Evolutionary conservation across 345 rosid genomes (phyloP).

Genomic region (Corymbia maculata): DNA sequence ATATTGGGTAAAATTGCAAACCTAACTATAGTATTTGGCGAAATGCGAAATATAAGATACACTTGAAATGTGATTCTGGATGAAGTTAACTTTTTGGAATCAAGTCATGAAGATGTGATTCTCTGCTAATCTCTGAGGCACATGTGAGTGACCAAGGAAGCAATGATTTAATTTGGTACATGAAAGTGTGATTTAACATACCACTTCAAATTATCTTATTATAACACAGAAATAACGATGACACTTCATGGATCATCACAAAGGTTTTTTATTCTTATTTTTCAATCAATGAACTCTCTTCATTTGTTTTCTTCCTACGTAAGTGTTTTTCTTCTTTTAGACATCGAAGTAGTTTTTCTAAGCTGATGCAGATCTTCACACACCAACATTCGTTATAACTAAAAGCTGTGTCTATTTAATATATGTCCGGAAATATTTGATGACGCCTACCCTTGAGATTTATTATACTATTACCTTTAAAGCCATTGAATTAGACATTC

Average conservation of each 20-base stretch:
- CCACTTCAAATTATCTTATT: background rate
- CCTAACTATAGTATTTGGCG: background rate
- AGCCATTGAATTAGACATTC: no score
- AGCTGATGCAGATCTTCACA: background rate
- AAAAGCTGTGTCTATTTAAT: background rate
- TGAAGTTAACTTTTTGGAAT: background rate
- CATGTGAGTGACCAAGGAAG: background rate
- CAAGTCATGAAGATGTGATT: background rate
- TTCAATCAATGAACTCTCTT: background rate
- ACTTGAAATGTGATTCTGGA: background rate
- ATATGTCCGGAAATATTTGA: background rate
- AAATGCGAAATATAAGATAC: background rate
- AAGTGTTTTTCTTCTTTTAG: background rate
- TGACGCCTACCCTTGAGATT: background rate
- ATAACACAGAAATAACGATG: background rate
- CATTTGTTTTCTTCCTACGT: background rate
- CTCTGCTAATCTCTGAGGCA: background rate
- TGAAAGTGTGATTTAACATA: background rate
- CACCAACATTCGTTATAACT: background rate
- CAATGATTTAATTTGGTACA: background rate
- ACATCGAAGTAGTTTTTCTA: background rate
- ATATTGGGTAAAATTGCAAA: background rate
- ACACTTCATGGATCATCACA: background rate
- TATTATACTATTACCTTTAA: background rate
- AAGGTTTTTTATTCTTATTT: background rate